Percentiles rank a stretch among this genome's conserved stretches.
Conservation (phyloP, 768 basidiomycete species). For the Pleurotus djamor region DNA sequence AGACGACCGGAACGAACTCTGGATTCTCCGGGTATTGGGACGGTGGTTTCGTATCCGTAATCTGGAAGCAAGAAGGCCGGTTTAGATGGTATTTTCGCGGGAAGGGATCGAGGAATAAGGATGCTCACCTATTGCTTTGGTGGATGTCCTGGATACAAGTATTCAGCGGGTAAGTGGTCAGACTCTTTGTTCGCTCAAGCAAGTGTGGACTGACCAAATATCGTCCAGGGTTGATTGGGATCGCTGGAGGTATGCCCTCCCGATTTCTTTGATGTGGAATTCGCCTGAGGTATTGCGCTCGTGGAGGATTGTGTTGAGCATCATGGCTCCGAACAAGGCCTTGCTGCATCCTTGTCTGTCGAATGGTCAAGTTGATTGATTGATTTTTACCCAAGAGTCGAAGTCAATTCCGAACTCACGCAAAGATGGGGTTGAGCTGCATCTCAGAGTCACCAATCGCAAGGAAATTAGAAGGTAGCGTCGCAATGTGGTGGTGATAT, state of each 20-base stretch:
- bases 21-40: slow-evolving; percentile 13
- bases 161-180: not conserved
- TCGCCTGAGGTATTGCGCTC: not conserved
- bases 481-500: slow-evolving; percentile 11
- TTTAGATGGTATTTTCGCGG: not conserved
- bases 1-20: not conserved
- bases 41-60: slow-evolving; percentile 12
- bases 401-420: slow-evolving; percentile 6
- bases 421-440: slow-evolving; percentile 16
- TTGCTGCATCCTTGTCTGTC: slow-evolving; percentile 18
- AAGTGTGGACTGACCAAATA: slow-evolving; percentile 5
- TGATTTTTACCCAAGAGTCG: too few relatives aligned
- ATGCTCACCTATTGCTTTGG: slow-evolving; percentile 11
- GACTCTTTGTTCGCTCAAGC: not conserved
- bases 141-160: slow-evolving; percentile 1
- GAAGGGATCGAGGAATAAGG: not conserved
- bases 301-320: slow-evolving; percentile 13
- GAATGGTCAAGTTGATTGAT: not conserved
- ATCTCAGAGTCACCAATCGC: slow-evolving; percentile 18
- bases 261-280: not conserved
- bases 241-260: slow-evolving; percentile 5
- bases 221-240: not conserved
- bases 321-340: slow-evolving; percentile 15
- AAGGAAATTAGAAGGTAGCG: slow-evolving; percentile 18
- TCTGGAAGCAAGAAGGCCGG: slow-evolving; percentile 3